Conservation (phyloP, 129 eudicot species). For the Escallonia rubra region DNA sequence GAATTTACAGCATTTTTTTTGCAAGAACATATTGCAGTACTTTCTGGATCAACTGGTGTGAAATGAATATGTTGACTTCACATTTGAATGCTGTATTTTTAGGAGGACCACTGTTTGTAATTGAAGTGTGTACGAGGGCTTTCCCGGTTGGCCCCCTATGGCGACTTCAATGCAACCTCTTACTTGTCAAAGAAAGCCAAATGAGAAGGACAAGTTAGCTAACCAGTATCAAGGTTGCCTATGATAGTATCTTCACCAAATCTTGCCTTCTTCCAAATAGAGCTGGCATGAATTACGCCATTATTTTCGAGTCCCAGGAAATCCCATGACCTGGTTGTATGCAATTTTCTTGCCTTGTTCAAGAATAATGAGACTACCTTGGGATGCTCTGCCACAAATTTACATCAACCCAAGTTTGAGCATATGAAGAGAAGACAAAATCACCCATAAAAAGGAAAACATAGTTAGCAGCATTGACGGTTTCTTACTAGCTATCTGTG, state of each 20-base stretch:
- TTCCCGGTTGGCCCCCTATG: no score
- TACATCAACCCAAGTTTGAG: background rate
- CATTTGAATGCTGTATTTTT: no score
- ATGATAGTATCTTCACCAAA: conserved; percentile 83
- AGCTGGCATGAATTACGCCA: conserved; percentile 39
- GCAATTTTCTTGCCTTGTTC: conserved; percentile 67
- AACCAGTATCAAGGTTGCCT: conserved; percentile 94
- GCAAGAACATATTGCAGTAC: conserved; percentile 14
- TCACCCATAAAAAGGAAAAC: conserved; percentile 6
- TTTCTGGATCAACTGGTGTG: conserved; percentile 17
- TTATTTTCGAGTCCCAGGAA: conserved; percentile 68
- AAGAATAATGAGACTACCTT: conserved; percentile 70
- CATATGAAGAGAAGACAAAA: background rate
- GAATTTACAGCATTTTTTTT: conserved; percentile 1
- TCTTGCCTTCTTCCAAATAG: conserved; percentile 84
- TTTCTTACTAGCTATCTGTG: conserved; percentile 59
- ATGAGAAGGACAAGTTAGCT: conserved; percentile 7
- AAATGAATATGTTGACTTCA: conserved; percentile 1
- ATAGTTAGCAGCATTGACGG: background rate
- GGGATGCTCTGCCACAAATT: conserved; percentile 62
- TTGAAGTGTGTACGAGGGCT: no score
- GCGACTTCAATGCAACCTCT: no score
- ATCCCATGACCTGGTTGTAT: conserved; percentile 93
- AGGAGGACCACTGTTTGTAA: no score
- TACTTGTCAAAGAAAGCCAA: background rate